Base-by-base conservation (phyloP, 805 yeast species). In the Yueomyces sinensis region DNA sequence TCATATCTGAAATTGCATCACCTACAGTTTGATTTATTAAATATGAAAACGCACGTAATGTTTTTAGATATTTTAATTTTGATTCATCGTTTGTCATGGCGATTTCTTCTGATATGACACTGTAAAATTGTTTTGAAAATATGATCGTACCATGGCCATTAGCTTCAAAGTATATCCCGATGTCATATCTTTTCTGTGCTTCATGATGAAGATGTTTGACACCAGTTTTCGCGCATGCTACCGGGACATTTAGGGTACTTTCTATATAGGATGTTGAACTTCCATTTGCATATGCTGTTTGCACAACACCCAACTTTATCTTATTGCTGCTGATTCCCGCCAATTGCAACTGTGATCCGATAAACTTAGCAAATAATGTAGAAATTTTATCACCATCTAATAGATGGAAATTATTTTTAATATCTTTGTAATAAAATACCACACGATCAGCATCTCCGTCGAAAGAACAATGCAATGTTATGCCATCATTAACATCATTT, bases 391-490 rank as follows among this genome's bases (percentile, higher is more conserved):
- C 98, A 42, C 98, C 98, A 50, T 91, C 98, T 36, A 91, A 59
- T 27, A 81, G 54, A 27, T 65, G 60, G 54, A 81, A 81, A 17
- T 50, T 39, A 9, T 33, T 32, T 0, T 40, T 40, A 3, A 42
- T 30, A 31, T 63, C 65, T 31, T 62, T 57, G 54, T 71, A 79
- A 55, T 81, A 91, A 51, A 83, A 82, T 17, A 91, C 82, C 33
- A 91, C 77, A 48, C 98, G 68, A 55, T 91, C 98, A 4, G 98
- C 97, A 55, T 91, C 98, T 33, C 98, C 98, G 53, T 91, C 98
- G 51, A 84, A 86, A 1, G 94, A 82, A 5, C 93, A 79, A 47
- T 73, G 79, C 34, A 87, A 60, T 38, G 65, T 57, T 30, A 61
- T 56, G 5, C 71, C 59, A 2, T 42, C 47, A 1, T 42, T 33